These are phyloP conservation scores for Mycogone perniciosa DNA, from an alignment of 2,329 filamentous ascomycete genomes.

Conservation along the genomic window DNA sequence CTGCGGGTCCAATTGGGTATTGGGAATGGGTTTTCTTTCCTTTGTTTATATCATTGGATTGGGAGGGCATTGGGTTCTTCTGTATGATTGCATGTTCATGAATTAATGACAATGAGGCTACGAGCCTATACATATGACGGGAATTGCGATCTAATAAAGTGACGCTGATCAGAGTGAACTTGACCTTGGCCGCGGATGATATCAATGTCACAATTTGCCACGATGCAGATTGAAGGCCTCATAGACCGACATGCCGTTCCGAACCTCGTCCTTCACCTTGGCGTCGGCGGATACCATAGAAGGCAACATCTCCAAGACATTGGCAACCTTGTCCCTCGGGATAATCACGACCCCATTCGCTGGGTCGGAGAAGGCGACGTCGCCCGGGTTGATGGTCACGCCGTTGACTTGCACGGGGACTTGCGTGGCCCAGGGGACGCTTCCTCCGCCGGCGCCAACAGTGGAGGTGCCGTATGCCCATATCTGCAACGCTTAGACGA, in stretches of 20 bases:
- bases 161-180: slow-evolving; percentile 17
- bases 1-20: slow-evolving; percentile 4
- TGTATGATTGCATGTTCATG: slow-evolving; percentile 33
- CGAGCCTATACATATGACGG: slow-evolving; percentile 10
- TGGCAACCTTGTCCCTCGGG: slow-evolving; percentile 51
- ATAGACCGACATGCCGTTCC: slow-evolving; percentile 52
- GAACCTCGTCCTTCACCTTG: slow-evolving; percentile 59
- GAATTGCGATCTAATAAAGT: slow-evolving; percentile 2
- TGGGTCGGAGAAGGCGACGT: slow-evolving; percentile 64
- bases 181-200: neutral
- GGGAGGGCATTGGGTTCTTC: slow-evolving; percentile 17
- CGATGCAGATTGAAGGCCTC: slow-evolving; percentile 60
- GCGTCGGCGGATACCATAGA: slow-evolving; percentile 45
- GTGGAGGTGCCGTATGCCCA: slow-evolving; percentile 53
- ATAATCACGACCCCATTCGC: slow-evolving; percentile 65
- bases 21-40: slow-evolving; percentile 13
- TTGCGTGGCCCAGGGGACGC: slow-evolving; percentile 49
- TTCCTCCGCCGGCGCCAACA: slow-evolving; percentile 50
- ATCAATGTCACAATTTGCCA: slow-evolving; percentile 17
- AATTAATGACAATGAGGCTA: slow-evolving; percentile 29
- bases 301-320: slow-evolving; percentile 56
- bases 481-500: slow-evolving; percentile 31
- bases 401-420: slow-evolving; percentile 39
- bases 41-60: slow-evolving; percentile 16
- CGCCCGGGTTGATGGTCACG: slow-evolving; percentile 44